These are phyloP conservation scores for Catenaria anguillulae DNA, from an alignment of 371 early-diverging fungal species.

Conservation along the genomic window DNA sequence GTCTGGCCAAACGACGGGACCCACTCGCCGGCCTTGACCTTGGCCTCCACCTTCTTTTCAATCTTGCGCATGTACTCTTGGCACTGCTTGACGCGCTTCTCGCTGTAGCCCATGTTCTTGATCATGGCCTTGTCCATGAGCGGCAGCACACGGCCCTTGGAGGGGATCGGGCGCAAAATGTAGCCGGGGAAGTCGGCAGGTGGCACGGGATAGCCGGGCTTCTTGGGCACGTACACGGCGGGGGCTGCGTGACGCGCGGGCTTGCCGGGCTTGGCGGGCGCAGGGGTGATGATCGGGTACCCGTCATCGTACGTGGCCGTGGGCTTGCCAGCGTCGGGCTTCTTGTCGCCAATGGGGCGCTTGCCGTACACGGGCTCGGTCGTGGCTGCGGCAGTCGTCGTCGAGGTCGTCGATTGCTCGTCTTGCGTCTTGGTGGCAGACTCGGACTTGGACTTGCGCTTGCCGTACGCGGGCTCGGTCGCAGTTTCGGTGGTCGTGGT, in stretches of 20 bases:
- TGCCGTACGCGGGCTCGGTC: too few species aligned
- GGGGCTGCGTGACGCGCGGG: not conserved
- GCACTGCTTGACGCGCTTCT: not conserved
- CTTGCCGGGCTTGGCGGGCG: constrained; percentile 6
- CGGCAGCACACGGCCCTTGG: constrained; percentile 22
- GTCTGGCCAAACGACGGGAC: not conserved
- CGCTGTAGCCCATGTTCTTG: not conserved
- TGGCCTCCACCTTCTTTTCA: not conserved
- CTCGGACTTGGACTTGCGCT: too few species aligned
- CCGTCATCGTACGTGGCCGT: not conserved
- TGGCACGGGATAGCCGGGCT: not conserved
- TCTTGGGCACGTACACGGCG: not conserved
- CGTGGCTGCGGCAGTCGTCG: not conserved
- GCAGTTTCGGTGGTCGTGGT: too few species aligned
- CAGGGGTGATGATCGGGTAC: not conserved
- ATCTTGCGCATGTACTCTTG: not conserved
- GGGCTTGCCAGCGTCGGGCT: too few species aligned
- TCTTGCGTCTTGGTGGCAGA: too few species aligned
- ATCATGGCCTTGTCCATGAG: not conserved
- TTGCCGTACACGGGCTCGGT: too few species aligned
- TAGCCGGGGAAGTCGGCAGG: not conserved
- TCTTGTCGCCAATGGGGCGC: too few species aligned
- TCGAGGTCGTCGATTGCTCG: not conserved
- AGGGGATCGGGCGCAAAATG: constrained; percentile 24
- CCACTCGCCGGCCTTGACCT: not conserved